Percentiles rank a stretch among this genome's conserved stretches.
Conservation (phyloP, 2,329 filamentous ascomycete species). For the Eutypa lata region DNA sequence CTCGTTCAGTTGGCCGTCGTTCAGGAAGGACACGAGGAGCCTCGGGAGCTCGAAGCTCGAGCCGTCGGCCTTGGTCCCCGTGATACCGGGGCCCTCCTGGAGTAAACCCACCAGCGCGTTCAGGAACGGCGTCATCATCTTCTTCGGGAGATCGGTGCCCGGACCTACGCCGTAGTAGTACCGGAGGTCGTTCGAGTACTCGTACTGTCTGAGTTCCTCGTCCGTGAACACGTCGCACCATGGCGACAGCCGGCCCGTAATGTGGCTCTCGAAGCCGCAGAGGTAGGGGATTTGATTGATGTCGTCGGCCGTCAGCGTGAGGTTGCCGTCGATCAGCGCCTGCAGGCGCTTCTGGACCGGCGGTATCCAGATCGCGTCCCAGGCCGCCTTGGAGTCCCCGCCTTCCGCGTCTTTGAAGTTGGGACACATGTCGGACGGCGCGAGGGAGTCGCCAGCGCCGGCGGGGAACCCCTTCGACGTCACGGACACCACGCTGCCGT, state of each 20-base stretch:
- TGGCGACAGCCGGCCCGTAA: constrained; percentile 57
- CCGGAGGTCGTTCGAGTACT: constrained; percentile 65
- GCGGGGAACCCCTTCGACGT: constrained; percentile 49
- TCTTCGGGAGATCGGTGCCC: constrained; percentile 49
- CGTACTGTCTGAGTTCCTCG: constrained; percentile 60
- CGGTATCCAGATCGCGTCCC: constrained; percentile 51
- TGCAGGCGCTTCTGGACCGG: constrained; percentile 53
- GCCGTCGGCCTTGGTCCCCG: constrained; percentile 44
- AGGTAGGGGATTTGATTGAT: constrained; percentile 61
- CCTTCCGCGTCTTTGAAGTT: constrained; percentile 54
- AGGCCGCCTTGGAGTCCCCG: constrained; percentile 41
- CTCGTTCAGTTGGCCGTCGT: constrained; percentile 65
- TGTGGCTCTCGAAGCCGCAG: constrained; percentile 70
- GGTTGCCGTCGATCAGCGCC: constrained; percentile 47
- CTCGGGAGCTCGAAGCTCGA: constrained; percentile 48
- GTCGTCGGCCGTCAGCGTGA: constrained; percentile 52
- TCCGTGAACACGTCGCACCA: constrained; percentile 63
- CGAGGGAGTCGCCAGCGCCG: constrained; percentile 60
- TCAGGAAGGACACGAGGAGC: constrained; percentile 60
- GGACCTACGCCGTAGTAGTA: constrained; percentile 66
- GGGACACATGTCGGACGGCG: constrained; percentile 61
- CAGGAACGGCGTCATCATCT: constrained; percentile 61
- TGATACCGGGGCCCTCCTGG: constrained; percentile 46
- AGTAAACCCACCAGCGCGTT: constrained; percentile 51
- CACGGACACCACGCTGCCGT: constrained; percentile 56